Percentiles rank a stretch among this genome's conserved stretches.
Conservation (phyloP, 345 rosid genomes). For the Gynandropsis gynandra region DNA sequence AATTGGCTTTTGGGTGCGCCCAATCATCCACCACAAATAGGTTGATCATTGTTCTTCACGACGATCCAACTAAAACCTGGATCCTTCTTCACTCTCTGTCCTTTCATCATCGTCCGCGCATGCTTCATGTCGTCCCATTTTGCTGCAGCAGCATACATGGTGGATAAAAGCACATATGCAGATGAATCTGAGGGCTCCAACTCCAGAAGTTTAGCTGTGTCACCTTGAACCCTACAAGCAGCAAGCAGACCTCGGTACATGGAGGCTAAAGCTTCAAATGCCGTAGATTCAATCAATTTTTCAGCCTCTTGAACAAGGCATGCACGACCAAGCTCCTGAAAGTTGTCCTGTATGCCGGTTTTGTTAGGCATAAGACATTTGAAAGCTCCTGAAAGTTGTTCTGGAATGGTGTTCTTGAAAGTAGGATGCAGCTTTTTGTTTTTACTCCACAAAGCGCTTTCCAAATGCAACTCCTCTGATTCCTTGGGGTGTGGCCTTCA, state of each 20-base stretch:
- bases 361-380: conserved; percentile 46
- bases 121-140: conserved; percentile 39
- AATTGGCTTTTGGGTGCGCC: conserved; percentile 34
- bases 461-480: conserved; percentile 46
- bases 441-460: conserved; percentile 42
- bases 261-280: conserved; percentile 48
- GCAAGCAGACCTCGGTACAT: conserved; percentile 49
- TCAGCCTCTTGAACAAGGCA: conserved; percentile 48
- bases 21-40: conserved; percentile 45
- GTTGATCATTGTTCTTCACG: conserved; percentile 44
- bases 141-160: conserved; percentile 45
- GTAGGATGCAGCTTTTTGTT: conserved; percentile 54
- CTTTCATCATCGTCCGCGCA: conserved; percentile 40
- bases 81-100: conserved; percentile 43
- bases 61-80: no score
- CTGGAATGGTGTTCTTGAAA: conserved; percentile 84
- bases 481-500: conserved; percentile 80
- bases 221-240: conserved; percentile 50
- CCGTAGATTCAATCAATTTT: conserved; percentile 40
- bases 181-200: conserved; percentile 50
- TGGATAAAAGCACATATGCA: conserved; percentile 48
- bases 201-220: conserved; percentile 41
- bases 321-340: conserved; percentile 57
- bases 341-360: conserved; percentile 54
- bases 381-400: conserved; percentile 64